Conservation (phyloP, 495 filamentous ascomycete species). For the Haplographium delicatum region DNA sequence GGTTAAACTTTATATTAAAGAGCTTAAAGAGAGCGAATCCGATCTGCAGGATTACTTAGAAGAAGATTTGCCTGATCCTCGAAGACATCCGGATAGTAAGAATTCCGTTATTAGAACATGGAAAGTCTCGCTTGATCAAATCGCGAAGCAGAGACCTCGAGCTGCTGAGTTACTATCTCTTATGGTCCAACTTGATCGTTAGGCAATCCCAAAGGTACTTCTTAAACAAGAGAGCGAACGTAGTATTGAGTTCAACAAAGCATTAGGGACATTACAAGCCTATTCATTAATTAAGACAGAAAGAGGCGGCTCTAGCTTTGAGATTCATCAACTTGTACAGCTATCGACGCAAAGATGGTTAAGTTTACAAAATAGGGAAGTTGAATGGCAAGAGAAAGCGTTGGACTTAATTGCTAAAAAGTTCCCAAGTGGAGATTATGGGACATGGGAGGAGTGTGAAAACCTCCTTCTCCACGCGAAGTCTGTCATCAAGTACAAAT, state of each 20-base stretch:
- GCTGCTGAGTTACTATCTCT: slow-evolving; percentile 40
- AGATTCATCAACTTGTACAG: slow-evolving; percentile 25
- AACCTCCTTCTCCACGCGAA: neutral
- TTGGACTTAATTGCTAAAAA: neutral
- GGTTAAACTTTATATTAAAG: slow-evolving; percentile 37
- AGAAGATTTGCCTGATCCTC: slow-evolving; percentile 11
- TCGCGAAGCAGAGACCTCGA: slow-evolving; percentile 28
- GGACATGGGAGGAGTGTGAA: neutral
- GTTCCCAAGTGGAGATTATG: neutral
- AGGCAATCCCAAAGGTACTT: slow-evolving; percentile 35
- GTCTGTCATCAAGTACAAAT: neutral
- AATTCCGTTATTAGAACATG: slow-evolving; percentile 33
- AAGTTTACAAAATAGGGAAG: slow-evolving; percentile 2
- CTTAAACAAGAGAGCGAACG: no score
- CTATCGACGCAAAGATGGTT: slow-evolving; percentile 25
- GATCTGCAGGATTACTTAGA: slow-evolving; percentile 8
- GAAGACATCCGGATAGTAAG: slow-evolving; percentile 26
- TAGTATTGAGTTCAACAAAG: slow-evolving; percentile 9
- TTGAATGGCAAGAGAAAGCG: slow-evolving; percentile 14
- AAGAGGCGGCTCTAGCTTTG: slow-evolving; percentile 12
- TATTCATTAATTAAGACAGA: slow-evolving; percentile 24
- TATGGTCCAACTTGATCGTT: slow-evolving; percentile 38
- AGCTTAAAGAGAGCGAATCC: slow-evolving; percentile 23
- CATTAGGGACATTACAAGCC: slow-evolving; percentile 22
- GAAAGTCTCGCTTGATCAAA: slow-evolving; percentile 38